Evolutionary conservation across 2,329 filamentous ascomycete genomes (phyloP), one percentile per base, ranked within the genome.

Genomic region (Blumeria hordei): DNA sequence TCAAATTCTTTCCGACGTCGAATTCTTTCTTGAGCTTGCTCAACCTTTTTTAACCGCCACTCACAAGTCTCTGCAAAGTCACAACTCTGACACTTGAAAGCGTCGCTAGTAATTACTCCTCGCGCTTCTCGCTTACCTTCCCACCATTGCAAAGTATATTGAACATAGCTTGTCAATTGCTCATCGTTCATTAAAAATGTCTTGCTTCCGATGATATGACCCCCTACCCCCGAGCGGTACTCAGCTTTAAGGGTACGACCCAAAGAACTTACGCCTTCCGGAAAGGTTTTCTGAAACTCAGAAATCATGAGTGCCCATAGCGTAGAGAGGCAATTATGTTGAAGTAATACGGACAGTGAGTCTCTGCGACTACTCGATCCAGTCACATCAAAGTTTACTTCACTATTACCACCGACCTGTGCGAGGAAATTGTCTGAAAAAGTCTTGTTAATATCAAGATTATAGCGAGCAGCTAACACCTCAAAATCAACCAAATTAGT

Each of bases 71-170:
- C 80, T 0, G 74, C 77, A 66, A 95, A 95, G 60, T 94, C 87
- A 64, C 90, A 96, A 28, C 74, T 78, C 18, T 78, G 71, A 65
- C 90, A 96, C 66, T 95, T 96, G 68, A 83, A 94, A 0, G 86
- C 85, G 61, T 95, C 88, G 62, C 88, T 81, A 6, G 93, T 74
- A 6, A 77, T 73, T 2, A 95, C 88, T 0, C 90, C 90, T 7
- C 74, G 72, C 0, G 88, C 78, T 53, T 75, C 69, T 14, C 88
- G 71, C 61, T 83, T 72, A 0, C 88, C 90, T 35, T 76, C 78
- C 90, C 90, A 96, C 87, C 87, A 95, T n/a, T 73, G 66, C 75
- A 95, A 78, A 59, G 84, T 81, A 2, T 77, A 73, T 0, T 69
- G 64, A 3, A 94, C 65, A 64, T 93, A 93, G 1, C 67, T 68